Base-by-base conservation (phyloP, 2,329 filamentous ascomycete species). In the Ascochyta viciae-villosae region DNA sequence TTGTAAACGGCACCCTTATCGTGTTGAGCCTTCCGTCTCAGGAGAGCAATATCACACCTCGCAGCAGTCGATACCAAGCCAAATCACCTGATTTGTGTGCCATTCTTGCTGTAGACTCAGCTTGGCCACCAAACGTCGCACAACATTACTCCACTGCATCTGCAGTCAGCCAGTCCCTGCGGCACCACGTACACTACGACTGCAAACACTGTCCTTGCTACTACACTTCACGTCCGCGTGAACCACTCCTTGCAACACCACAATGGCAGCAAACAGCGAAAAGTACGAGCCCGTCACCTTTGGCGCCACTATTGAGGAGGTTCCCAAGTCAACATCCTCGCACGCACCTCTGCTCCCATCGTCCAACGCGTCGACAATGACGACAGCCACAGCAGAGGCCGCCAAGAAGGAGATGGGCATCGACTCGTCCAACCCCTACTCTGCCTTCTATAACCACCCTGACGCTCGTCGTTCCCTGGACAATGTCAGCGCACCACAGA, bases 401-500 rank as follows among this genome's bases (percentile, higher is more conserved):
- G 58, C 62, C 58, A 58, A 70, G 57, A 68, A 70, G 54, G 70
- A 71, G 24, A 60, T 64, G 41, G 65, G 62, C 40, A 61, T 71
- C 52, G 74, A 78, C 62, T 63, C 71, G 49, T 67, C 72, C 16
- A 76, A 77, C 51, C 77, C 77, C 24, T 77, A 78, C 72, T 79
- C 77, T 33, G 77, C 78, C 49, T 81, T 81, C 72, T 81, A 81
- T 74, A 74, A 75, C 55, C 79, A 81, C 67, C 77, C 77, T 24
- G 75, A 79, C 19, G 75, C 74, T 23, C 72, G 70, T 41, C 68
- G 77, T 54, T 79, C 77, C n/a, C 68, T 79, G 67, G 75, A 77
- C 54, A 59, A 57, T 33, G 42, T 24, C 39, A 65, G 54, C 53
- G 57, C 61, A 4, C 59, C 62, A 34, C 64, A 64, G 53, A 70